phyloP scores from a whole-genome alignment of 2,329 filamentous ascomycete genomes.

The Endothia cerciana region DNA sequence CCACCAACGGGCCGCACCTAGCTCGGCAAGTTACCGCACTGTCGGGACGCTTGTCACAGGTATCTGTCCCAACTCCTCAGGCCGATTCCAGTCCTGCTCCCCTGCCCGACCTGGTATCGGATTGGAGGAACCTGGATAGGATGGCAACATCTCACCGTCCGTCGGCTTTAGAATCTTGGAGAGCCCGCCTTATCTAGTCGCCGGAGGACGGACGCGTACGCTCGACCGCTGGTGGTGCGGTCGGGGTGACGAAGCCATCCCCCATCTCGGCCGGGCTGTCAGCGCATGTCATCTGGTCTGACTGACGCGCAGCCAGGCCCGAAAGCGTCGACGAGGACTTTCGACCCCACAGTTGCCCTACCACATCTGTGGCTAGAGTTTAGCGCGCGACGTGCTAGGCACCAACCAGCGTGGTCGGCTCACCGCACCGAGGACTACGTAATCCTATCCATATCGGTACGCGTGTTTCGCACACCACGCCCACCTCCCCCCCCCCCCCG shows the following conservation, averaged over 20 bases:
- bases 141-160: not conserved
- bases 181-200: not conserved
- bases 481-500: not conserved
- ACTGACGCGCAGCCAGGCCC: conserved; percentile 8
- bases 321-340: not conserved
- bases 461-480: conserved; percentile 6
- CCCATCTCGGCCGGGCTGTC: not conserved
- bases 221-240: not conserved
- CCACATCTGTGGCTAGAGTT: conserved; percentile 8
- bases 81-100: not conserved
- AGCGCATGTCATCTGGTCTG: conserved; percentile 5
- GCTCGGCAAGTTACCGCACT: conserved; percentile 7
- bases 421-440: conserved; percentile 17
- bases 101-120: not conserved
- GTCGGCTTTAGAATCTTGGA: not conserved
- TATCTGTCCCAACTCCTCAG: not conserved
- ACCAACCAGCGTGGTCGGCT: conserved; percentile 1
- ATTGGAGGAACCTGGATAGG: not conserved
- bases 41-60: conserved; percentile 9
- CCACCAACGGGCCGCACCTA: conserved; percentile 19
- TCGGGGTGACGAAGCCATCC: conserved; percentile 2
- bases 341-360: not conserved
- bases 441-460: conserved; percentile 10
- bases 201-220: not conserved
- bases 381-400: conserved; percentile 13